These are phyloP conservation scores for Mycosphaerella sp. DNA, from an alignment of 2,329 filamentous ascomycete species.

Conservation along the genomic window DNA sequence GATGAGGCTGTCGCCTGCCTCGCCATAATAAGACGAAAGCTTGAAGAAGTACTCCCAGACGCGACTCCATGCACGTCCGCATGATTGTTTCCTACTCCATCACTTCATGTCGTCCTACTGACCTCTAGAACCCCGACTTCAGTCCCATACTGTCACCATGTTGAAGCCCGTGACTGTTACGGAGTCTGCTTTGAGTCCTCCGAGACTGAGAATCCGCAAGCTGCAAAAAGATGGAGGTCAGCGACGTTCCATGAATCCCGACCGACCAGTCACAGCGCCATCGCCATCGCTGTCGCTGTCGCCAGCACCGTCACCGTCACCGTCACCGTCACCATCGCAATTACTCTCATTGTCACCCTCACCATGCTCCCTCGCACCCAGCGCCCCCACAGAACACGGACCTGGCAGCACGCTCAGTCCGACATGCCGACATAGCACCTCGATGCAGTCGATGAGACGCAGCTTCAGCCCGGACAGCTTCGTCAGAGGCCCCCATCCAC, in stretches of 20 bases:
- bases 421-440: neutral
- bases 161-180: neutral
- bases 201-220: neutral
- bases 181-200: neutral
- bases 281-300: too few species aligned
- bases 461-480: slow-evolving; percentile 3
- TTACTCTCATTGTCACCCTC: too few species aligned
- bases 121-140: neutral
- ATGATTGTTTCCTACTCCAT: neutral
- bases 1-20: neutral
- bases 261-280: neutral
- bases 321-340: too few species aligned
- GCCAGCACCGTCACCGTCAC: too few species aligned
- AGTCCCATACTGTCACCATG: neutral
- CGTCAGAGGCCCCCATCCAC: neutral
- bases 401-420: neutral
- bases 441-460: slow-evolving; percentile 1
- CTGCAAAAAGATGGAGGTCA: slow-evolving; percentile 1
- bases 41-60: neutral
- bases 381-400: neutral
- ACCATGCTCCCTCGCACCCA: too few species aligned
- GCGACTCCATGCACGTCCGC: neutral
- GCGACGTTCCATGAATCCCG: neutral
- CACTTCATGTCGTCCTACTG: neutral
- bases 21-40: neutral